Conservation (phyloP, 2,329 filamentous ascomycete species). For the Aspergillus tanneri region DNA sequence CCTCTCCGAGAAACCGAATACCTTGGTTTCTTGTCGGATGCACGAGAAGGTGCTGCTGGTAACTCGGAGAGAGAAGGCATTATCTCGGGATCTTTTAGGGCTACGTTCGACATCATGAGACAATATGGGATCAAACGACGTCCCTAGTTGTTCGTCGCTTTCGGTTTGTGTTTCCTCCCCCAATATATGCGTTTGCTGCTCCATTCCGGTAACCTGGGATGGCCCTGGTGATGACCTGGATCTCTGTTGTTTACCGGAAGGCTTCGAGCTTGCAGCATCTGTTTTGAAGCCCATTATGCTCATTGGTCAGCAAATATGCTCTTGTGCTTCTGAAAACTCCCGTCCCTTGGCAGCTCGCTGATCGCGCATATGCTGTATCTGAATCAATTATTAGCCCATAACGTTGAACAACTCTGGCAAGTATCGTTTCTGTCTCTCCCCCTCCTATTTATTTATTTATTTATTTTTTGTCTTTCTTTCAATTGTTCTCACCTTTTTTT, state of each 20-base stretch:
- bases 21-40: slow-evolving; percentile 9
- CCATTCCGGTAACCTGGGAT: slow-evolving; percentile 10
- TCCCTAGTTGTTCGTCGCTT: slow-evolving; percentile 10
- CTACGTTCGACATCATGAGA: slow-evolving; percentile 23
- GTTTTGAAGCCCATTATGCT: slow-evolving; percentile 39
- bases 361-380: slow-evolving; percentile 38
- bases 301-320: slow-evolving; percentile 41
- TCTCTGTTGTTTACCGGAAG: slow-evolving; percentile 19
- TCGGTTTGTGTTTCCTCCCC: slow-evolving; percentile 21
- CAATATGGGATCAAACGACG: slow-evolving; percentile 24
- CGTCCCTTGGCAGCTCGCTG: slow-evolving; percentile 39
- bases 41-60: slow-evolving; percentile 10
- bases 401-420: too few species aligned
- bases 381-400: not conserved
- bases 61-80: slow-evolving; percentile 18
- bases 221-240: slow-evolving; percentile 16
- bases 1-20: slow-evolving; percentile 7
- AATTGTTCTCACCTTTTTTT: slow-evolving; percentile 31
- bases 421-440: too few species aligned
- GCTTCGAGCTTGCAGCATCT: slow-evolving; percentile 16
- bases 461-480: not conserved
- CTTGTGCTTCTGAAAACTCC: slow-evolving; percentile 42
- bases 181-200: slow-evolving; percentile 17
- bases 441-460: not conserved
- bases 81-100: slow-evolving; percentile 31